Evolutionary conservation across 78 protist genomes (phyloP).

Genomic region (Tieghemostelium lacteum): DNA sequence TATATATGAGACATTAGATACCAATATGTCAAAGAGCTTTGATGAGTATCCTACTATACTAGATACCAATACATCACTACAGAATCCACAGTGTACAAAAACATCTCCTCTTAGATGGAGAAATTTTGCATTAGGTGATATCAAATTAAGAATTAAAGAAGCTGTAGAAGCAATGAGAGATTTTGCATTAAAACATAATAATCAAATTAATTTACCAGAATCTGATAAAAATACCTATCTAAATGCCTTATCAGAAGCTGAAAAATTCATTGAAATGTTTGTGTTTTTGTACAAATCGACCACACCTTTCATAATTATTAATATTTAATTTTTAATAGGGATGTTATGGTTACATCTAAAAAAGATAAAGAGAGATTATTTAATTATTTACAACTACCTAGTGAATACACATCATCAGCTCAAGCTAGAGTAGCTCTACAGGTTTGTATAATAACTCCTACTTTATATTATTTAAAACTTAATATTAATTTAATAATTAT

Average conservation of each 20-base stretch:
- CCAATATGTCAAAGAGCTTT: too few species aligned
- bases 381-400: constrained; percentile 26
- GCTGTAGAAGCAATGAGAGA: constrained; percentile 63
- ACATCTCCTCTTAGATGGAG: constrained; percentile 26
- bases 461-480: background rate
- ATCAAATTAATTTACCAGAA: constrained; percentile 38
- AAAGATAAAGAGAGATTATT: constrained; percentile 34
- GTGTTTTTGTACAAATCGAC: background rate
- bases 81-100: background rate
- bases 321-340: constrained; percentile 16
- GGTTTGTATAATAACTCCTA: background rate
- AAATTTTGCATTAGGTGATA: constrained; percentile 59
- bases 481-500: background rate
- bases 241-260: constrained; percentile 40
- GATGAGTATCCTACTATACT: too few species aligned
- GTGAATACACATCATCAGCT: constrained; percentile 13
- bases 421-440: constrained; percentile 73
- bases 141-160: constrained; percentile 43
- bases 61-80: too few species aligned
- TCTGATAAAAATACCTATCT: background rate
- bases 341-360: constrained; percentile 49
- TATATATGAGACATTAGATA: too few species aligned
- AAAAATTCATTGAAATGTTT: constrained; percentile 59
- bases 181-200: constrained; percentile 28
- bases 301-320: too few species aligned